phyloP scores from a whole-genome alignment of 1,284 basidiomycete species.

The Wallemia ichthyophaga region DNA sequence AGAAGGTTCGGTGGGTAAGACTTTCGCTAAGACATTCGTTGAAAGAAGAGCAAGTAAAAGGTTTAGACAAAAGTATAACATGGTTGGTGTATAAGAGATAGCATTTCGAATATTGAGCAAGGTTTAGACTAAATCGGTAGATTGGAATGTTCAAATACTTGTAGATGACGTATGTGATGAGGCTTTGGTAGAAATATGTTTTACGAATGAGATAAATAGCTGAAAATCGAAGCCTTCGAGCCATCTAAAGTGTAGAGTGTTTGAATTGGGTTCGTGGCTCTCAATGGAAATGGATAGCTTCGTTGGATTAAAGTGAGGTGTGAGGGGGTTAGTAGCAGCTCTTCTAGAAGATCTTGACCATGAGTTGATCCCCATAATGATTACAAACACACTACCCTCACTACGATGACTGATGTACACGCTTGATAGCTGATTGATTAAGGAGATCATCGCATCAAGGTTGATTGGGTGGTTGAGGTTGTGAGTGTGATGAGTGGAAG shows the following conservation, averaged over 20 bases:
- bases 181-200: neutral
- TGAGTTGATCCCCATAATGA: too few species aligned
- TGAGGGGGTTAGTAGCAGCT: neutral
- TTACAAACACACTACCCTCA: too few species aligned
- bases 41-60: neutral
- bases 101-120: neutral
- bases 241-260: neutral
- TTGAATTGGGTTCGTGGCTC: too few species aligned
- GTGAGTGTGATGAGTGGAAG: neutral
- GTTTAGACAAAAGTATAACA: too few species aligned
- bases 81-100: too few species aligned
- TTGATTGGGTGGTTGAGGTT: too few species aligned
- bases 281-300: too few species aligned
- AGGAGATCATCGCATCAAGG: too few species aligned
- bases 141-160: neutral
- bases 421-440: too few species aligned
- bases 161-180: neutral
- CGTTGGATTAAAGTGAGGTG: too few species aligned
- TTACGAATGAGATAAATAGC: neutral
- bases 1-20: neutral
- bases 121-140: neutral
- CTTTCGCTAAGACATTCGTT: neutral
- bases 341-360: too few species aligned
- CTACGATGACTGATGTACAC: too few species aligned
- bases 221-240: neutral